phyloP scores from a whole-genome alignment of 169 alveolate species.

The Theileria luwenshuni region DNA sequence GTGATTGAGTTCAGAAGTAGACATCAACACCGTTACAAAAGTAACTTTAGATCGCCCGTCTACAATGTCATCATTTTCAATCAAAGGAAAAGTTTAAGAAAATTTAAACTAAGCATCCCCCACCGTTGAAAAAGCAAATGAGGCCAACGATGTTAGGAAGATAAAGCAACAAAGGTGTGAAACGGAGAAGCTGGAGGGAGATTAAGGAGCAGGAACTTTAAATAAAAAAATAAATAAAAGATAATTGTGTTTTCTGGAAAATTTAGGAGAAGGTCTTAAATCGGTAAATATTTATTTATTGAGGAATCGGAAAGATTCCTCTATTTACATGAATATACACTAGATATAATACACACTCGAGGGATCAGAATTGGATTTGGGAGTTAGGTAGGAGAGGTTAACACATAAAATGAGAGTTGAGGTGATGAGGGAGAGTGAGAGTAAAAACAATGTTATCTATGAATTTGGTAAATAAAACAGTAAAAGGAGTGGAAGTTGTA shows the following conservation, averaged over 20 bases:
- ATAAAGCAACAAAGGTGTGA: neutral
- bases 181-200: neutral
- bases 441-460: too few species aligned
- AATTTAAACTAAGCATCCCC: conserved; percentile 5
- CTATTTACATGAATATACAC: neutral
- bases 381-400: too few species aligned
- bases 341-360: neutral
- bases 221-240: too few species aligned
- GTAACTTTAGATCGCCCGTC: conserved; percentile 76
- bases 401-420: too few species aligned
- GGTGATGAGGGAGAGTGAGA: too few species aligned
- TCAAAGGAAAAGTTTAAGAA: conserved; percentile 4
- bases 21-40: conserved; percentile 65
- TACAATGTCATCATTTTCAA: conserved; percentile 62
- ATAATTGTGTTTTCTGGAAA: neutral
- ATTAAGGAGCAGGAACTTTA: neutral
- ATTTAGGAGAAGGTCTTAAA: neutral
- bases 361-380: too few species aligned
- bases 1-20: conserved; percentile 61
- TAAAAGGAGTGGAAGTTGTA: too few species aligned
- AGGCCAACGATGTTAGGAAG: neutral
- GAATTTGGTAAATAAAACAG: too few species aligned
- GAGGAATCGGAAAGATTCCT: neutral
- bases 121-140: too few species aligned
- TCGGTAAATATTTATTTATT: neutral